Percentiles rank a stretch among this genome's conserved stretches.
Conservation (phyloP, 2,329 filamentous ascomycete species). For the Trichoderma citrinoviride region DNA sequence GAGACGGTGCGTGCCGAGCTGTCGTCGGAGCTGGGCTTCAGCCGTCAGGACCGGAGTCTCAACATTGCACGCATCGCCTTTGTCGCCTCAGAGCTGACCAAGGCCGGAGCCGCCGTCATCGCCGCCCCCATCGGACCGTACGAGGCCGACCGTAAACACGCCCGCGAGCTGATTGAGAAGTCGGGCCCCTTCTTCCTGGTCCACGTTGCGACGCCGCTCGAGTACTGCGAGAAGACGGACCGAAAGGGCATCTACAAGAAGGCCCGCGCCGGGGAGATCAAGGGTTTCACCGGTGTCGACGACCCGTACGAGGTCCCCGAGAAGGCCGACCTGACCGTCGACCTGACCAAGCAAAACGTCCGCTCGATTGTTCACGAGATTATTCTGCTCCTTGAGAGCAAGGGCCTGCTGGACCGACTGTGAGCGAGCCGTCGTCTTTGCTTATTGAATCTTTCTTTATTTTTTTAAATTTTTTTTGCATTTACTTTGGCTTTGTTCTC, state of each 20-base stretch:
- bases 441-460: background rate
- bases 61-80: conserved; percentile 97
- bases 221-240: conserved; percentile 93
- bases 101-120: conserved; percentile 90
- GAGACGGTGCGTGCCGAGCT: conserved; percentile 94
- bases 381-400: conserved; percentile 83
- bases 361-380: conserved; percentile 97
- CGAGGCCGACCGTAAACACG: conserved; percentile 71
- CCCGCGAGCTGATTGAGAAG: conserved; percentile 82
- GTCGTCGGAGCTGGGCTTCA: conserved; percentile 93
- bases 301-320: conserved; percentile 87
- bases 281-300: conserved; percentile 97
- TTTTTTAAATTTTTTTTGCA: background rate
- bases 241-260: conserved; percentile 84
- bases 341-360: conserved; percentile 82
- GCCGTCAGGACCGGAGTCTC: conserved; percentile 82
- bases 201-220: conserved; percentile 89
- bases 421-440: conserved; percentile 34
- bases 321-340: conserved; percentile 81
- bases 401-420: conserved; percentile 76
- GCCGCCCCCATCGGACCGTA: conserved; percentile 95
- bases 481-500: background rate
- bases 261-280: conserved; percentile 86
- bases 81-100: conserved; percentile 90
- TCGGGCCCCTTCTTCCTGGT: conserved; percentile 91